These are phyloP conservation scores for Ogataea corticis DNA, from an alignment of 805 yeast species.

Conservation along the genomic window DNA sequence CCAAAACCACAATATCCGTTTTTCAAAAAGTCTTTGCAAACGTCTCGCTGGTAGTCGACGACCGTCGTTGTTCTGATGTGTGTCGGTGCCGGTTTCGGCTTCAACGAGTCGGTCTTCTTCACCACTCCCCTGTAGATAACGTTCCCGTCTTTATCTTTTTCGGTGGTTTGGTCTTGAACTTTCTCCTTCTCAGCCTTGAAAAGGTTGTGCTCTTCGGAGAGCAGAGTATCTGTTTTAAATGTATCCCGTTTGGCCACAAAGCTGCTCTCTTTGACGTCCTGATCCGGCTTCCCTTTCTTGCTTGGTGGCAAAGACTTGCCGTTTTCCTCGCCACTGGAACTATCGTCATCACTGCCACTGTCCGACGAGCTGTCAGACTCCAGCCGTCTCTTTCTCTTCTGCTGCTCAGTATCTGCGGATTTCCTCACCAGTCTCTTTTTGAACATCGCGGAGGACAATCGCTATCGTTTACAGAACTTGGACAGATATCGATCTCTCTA, in stretches of 20 bases:
- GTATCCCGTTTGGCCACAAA: background rate
- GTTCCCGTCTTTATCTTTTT: conserved; percentile 20
- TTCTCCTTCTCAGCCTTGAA: conserved; percentile 1
- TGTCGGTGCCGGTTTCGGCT: conserved; percentile 34
- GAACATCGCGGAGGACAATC: conserved; percentile 32
- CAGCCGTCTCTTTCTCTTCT: conserved; percentile 11
- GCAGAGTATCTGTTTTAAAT: conserved; percentile 25
- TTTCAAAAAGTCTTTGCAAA: conserved; percentile 86
- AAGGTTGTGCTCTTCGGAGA: conserved; percentile 23
- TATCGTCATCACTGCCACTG: background rate
- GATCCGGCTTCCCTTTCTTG: background rate
- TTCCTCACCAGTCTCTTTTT: conserved; percentile 36
- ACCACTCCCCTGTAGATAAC: conserved; percentile 32
- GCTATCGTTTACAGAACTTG: no score
- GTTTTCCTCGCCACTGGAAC: conserved; percentile 3
- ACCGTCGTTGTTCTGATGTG: conserved; percentile 65
- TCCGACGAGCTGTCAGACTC: background rate
- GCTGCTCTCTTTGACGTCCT: background rate
- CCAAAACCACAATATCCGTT: conserved; percentile 98
- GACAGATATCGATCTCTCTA: background rate
- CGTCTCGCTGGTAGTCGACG: conserved; percentile 88
- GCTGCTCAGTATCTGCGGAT: conserved; percentile 6
- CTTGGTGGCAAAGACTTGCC: no score
- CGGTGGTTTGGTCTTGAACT: background rate
- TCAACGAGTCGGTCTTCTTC: conserved; percentile 12